A percentile compares a stretch with the other conserved stretches of the same genome.
phyloP scores from a whole-genome alignment of 768 basidiomycete genomes.

The Leccinum barrowsii region DNA sequence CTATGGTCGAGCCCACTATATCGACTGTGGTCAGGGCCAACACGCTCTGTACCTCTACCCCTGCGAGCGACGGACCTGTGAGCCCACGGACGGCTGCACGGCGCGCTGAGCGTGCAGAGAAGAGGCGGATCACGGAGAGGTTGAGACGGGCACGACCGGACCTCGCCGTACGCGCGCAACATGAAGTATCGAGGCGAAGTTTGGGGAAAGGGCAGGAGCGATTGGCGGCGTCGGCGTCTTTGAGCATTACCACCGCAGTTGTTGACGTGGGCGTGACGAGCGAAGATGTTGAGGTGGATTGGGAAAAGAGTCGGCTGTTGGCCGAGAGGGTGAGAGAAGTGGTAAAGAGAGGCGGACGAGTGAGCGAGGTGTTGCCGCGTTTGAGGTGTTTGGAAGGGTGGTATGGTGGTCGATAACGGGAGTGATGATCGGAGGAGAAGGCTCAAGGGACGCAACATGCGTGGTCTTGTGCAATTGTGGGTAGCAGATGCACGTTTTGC shows the following conservation, averaged over 20 bases:
- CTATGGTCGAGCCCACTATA: not conserved
- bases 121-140: slow-evolving; percentile 34
- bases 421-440: not conserved
- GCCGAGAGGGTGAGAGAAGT: slow-evolving; percentile 21
- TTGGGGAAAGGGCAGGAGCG: too few species aligned
- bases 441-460: not conserved
- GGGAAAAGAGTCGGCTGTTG: slow-evolving; percentile 26
- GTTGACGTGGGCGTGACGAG: not conserved
- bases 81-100: slow-evolving; percentile 21
- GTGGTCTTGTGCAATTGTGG: not conserved
- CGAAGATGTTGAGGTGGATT: slow-evolving; percentile 21
- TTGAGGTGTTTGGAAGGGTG: slow-evolving; percentile 21
- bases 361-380: slow-evolving; percentile 26
- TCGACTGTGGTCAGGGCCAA: not conserved
- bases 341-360: slow-evolving; percentile 16
- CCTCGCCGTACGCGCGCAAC: slow-evolving; percentile 29
- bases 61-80: not conserved
- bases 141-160: slow-evolving; percentile 44
- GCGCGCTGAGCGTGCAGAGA: slow-evolving; percentile 17
- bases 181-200: too few species aligned
- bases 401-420: slow-evolving; percentile 5
- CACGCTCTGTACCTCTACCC: not conserved
- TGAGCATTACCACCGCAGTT: too few species aligned
- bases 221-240: not conserved
- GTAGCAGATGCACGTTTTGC: too few species aligned